Percentiles rank a stretch among this genome's conserved stretches.
Evolutionary conservation across 2,329 filamentous ascomycete species (phyloP).

Genomic region (Pyrenochaeta sp.): DNA sequence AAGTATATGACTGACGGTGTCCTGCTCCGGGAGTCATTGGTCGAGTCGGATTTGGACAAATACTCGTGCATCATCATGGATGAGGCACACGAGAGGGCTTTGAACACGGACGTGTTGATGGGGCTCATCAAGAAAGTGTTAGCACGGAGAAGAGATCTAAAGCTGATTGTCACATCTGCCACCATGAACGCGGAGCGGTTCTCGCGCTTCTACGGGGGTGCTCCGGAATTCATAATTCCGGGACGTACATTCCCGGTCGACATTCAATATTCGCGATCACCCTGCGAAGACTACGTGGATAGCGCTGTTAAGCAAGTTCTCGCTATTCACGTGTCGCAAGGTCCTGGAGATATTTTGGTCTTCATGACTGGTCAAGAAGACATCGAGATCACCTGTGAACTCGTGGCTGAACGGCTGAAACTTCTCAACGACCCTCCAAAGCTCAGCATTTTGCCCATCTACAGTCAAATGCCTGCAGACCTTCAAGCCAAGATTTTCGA

Average conservation of each 20-base stretch:
- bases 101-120: conserved; percentile 98
- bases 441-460: conserved; percentile 93
- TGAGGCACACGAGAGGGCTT: conserved; percentile 93
- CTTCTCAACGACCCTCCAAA: conserved; percentile 94
- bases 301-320: conserved; percentile 95
- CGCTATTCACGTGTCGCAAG: conserved; percentile 95
- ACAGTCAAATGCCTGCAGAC: conserved; percentile 99
- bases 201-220: conserved; percentile 93
- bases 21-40: conserved; percentile 88
- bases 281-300: conserved; percentile 97
- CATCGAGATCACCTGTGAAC: conserved; percentile 94
- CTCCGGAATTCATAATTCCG: conserved; percentile 95
- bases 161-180: conserved; percentile 96
- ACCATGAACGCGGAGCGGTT: conserved; percentile 99
- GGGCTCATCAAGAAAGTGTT: conserved; percentile 97
- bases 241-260: conserved; percentile 97
- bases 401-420: conserved; percentile 86
- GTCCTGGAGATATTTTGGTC: conserved; percentile 89
- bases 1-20: conserved; percentile 99
- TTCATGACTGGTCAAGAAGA: conserved; percentile 99
- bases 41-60: conserved; percentile 89
- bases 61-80: conserved; percentile 99
- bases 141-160: conserved; percentile 86
- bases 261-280: conserved; percentile 92
- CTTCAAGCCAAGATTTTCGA: conserved; percentile 98